These are phyloP conservation scores for Lachnellula arida DNA, from an alignment of 2,329 filamentous ascomycete genomes.

Conservation along the genomic window DNA sequence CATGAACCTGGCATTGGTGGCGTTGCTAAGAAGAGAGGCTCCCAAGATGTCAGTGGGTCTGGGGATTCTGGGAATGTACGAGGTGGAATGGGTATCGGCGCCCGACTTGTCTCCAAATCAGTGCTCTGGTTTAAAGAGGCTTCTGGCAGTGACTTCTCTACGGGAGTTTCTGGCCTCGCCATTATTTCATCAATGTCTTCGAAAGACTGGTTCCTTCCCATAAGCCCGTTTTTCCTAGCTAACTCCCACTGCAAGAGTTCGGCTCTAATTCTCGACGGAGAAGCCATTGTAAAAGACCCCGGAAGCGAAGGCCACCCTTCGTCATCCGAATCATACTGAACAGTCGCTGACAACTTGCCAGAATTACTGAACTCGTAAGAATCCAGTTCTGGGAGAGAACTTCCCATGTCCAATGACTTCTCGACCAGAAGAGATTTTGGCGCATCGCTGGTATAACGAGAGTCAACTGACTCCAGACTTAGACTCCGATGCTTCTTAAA, in stretches of 20 bases:
- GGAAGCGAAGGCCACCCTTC: neutral
- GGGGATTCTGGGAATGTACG: neutral
- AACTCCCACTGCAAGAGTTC: neutral
- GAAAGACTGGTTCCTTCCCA: neutral
- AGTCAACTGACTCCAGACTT: neutral
- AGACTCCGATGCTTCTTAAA: neutral
- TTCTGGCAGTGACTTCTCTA: too few relatives aligned
- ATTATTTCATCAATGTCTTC: neutral
- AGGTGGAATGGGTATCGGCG: neutral
- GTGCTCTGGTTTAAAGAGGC: too few relatives aligned
- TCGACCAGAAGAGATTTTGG: neutral
- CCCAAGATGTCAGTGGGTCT: neutral
- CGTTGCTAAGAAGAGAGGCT: neutral
- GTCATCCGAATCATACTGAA: neutral
- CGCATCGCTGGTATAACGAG: neutral
- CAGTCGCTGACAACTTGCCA: neutral
- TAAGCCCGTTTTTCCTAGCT: neutral
- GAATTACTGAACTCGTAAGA: neutral
- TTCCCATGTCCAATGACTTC: neutral
- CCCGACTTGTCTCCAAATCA: too few relatives aligned
- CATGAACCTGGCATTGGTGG: neutral
- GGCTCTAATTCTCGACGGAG: neutral
- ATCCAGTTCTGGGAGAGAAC: neutral
- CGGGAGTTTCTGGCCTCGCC: too few relatives aligned
- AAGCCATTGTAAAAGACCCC: neutral